Evolutionary conservation across 805 yeast species (phyloP), one percentile per base, ranked within the genome.

Genomic region (Lachancea waltii): DNA sequence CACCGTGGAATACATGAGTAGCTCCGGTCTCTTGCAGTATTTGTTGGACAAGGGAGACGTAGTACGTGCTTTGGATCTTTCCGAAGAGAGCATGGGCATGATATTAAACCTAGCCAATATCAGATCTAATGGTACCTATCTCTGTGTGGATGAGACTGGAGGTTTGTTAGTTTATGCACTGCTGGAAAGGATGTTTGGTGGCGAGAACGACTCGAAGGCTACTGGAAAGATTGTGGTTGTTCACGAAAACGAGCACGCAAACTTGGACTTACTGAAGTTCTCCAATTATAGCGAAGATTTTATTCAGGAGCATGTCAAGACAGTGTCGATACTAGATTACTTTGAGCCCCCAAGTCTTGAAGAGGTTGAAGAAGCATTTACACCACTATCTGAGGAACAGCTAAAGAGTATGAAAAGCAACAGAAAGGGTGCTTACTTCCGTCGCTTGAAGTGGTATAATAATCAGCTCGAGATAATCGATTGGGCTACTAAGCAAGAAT

Each of bases 241-340:
- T 1, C 97, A 92, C 62, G 98, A 92, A 56, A 86, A 86, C 60
- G 98, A 92, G 59, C 97, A 90, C 55, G 79, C 95, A 2, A 89
- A 89, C 54, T 64, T 80, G 19, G 81, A 81, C 42, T 75, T 84
- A 0, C 62, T 90, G 41, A 73, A 75, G 44, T 77, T 76, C 52
- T 71, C 86, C 33, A 81, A 83, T 54, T 77, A 72, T 54, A 54
- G 83, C 1, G 77, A 73, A 21, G 73, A 70, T 19, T 57, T 68
- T 32, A 65, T 74, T 22, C 63, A 68, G 20, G 58, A 65, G 17
- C 75, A 81, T 70, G 73, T 87, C 35, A 74, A 78, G 51, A 72
- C 85, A 1, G 69, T 87, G 7, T 85, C 82, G 44, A 69, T 89
- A 64, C 68, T 90, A 38, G 95, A 92, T 52, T 77, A 83, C 48